Conservation (phyloP, 73 alveolate species). For the Paramecium sonneborni region DNA sequence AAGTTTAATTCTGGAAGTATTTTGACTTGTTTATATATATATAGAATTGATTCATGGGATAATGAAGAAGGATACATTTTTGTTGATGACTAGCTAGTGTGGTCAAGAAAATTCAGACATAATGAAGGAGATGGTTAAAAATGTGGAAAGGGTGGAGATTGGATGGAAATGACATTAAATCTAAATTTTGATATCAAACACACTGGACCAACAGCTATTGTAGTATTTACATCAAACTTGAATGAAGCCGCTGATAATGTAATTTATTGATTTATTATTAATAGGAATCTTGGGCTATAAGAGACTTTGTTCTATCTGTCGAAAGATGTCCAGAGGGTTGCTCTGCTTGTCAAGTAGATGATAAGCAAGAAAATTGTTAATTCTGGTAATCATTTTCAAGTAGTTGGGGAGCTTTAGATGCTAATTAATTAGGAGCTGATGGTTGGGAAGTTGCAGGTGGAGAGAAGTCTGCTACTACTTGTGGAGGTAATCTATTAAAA, state of each 20-base stretch:
- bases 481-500: neutral
- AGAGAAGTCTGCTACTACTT: neutral
- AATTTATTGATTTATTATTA: neutral
- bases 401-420: neutral
- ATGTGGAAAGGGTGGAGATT: slow-evolving; percentile 42
- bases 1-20: slow-evolving; percentile 51
- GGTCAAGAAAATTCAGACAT: neutral
- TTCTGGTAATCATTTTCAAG: neutral
- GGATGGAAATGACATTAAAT: neutral
- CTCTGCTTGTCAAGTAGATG: slow-evolving; percentile 32
- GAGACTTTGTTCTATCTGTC: neutral
- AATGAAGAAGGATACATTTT: neutral
- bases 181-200: neutral
- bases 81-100: neutral
- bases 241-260: slow-evolving; percentile 49
- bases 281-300: slow-evolving; percentile 49
- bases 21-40: too few species aligned
- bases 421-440: neutral
- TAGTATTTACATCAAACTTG: slow-evolving; percentile 13
- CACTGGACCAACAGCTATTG: slow-evolving; percentile 36
- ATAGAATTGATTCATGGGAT: slow-evolving; percentile 46
- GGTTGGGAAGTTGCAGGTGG: slow-evolving; percentile 55
- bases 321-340: slow-evolving; percentile 60
- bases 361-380: neutral
- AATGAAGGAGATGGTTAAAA: slow-evolving; percentile 37